A percentile compares a stretch with the other conserved stretches of the same genome.
Conservation (phyloP, 2,329 filamentous ascomycete genomes). For the Fusarium abutilonis region DNA sequence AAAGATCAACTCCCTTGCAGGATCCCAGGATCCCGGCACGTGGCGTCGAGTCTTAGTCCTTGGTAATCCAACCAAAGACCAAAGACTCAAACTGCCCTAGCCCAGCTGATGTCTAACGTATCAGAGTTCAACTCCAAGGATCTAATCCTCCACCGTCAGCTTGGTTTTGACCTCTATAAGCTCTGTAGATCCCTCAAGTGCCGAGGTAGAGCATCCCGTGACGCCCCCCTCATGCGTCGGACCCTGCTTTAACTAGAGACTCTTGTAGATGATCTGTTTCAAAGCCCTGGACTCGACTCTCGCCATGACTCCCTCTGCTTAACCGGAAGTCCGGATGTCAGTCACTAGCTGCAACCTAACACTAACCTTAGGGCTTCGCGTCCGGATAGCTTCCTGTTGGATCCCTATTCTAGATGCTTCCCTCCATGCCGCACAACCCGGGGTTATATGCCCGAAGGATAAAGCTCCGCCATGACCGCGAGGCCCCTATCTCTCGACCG, state of each 20-base stretch:
- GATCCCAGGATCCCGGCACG: conserved; percentile 12
- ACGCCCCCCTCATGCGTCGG: conserved; percentile 30
- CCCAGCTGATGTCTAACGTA: conserved; percentile 9
- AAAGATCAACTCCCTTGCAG: background rate
- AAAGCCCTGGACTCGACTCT: background rate
- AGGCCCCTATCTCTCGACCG: background rate
- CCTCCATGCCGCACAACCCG: background rate
- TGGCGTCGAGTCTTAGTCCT: background rate
- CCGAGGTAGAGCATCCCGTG: conserved; percentile 31
- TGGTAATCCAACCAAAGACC: conserved; percentile 2
- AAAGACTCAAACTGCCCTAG: conserved; percentile 1
- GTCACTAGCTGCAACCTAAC: conserved; percentile 23
- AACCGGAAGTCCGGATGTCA: conserved; percentile 19
- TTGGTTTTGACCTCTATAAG: background rate
- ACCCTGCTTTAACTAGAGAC: conserved; percentile 13
- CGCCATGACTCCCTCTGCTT: background rate
- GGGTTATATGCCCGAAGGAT: conserved; percentile 1
- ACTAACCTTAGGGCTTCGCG: background rate
- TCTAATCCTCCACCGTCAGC: conserved; percentile 1
- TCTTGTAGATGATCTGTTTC: conserved; percentile 1
- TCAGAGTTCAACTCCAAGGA: conserved; percentile 6
- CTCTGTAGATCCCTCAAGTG: conserved; percentile 21
- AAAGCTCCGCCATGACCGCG: background rate
- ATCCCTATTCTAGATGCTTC: conserved; percentile 3
- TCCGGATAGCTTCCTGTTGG: conserved; percentile 33